phyloP scores from a whole-genome alignment of 495 filamentous ascomycete species.

The Talaromyces liani region DNA sequence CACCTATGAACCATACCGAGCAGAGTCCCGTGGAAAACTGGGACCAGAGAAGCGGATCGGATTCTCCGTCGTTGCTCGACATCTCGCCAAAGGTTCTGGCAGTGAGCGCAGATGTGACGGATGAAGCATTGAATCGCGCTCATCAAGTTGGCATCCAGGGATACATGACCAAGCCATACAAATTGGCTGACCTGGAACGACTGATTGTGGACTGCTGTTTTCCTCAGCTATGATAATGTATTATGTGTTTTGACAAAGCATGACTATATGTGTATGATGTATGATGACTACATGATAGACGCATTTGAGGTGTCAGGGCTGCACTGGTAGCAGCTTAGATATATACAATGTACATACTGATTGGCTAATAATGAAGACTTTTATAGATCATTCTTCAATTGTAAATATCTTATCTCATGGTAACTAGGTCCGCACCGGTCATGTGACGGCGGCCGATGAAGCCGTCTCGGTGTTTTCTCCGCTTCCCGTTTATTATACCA shows the following conservation, averaged over 20 bases:
- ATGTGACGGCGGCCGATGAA: neutral
- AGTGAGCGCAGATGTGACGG: conserved; percentile 71
- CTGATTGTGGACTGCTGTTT: conserved; percentile 57
- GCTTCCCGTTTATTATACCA: neutral
- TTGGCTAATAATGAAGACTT: neutral
- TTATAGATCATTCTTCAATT: neutral
- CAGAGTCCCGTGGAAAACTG: conserved; percentile 20
- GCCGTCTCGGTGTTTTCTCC: neutral
- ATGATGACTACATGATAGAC: neutral
- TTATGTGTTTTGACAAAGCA: neutral
- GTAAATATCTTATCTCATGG: neutral
- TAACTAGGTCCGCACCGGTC: neutral
- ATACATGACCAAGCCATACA: conserved; percentile 76
- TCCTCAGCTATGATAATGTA: neutral
- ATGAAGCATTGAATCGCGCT: conserved; percentile 55
- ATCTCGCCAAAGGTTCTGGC: conserved; percentile 50
- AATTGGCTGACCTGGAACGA: conserved; percentile 60
- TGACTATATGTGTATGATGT: neutral
- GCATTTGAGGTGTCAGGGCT: neutral
- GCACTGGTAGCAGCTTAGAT: neutral
- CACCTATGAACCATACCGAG: neutral
- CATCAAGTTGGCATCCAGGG: conserved; percentile 65
- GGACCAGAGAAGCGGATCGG: conserved; percentile 23
- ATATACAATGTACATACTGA: neutral
- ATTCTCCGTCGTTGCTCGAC: neutral